A percentile compares a stretch with the other conserved stretches of the same genome.
phyloP scores from a whole-genome alignment of 257 asterid species.

The Fraxinus americana region DNA sequence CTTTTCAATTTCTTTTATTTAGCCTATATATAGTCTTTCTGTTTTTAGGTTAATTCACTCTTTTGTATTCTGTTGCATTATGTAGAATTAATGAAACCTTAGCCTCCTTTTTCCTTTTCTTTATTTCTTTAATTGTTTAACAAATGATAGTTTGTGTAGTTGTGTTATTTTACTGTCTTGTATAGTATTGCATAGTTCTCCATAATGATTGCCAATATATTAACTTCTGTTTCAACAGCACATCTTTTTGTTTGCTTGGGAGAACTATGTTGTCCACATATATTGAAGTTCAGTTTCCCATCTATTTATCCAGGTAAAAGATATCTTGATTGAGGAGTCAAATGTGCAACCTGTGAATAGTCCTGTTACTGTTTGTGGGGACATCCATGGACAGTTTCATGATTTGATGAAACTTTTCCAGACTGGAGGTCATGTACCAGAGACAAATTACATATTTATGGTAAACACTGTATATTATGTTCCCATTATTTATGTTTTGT shows the following conservation, averaged over 20 bases:
- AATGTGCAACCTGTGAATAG: slow-evolving; percentile 99
- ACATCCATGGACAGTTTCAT: slow-evolving; percentile 96
- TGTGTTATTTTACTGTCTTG: neutral
- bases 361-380: slow-evolving; percentile 99
- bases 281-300: slow-evolving; percentile 8
- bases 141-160: neutral
- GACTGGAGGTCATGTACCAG: slow-evolving; percentile 99
- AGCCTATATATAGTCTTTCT: too few species aligned
- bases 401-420: slow-evolving; percentile 98
- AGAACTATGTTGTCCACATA: neutral
- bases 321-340: slow-evolving; percentile 95
- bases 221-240: neutral
- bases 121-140: too few species aligned
- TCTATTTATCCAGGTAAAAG: slow-evolving; percentile 72
- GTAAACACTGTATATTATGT: slow-evolving; percentile 36
- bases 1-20: too few species aligned
- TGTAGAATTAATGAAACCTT: too few species aligned
- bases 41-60: too few species aligned
- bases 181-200: neutral
- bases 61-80: too few species aligned
- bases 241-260: slow-evolving; percentile 13
- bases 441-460: slow-evolving; percentile 96
- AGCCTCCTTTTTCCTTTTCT: too few species aligned
- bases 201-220: neutral
- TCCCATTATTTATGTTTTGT: neutral